Base-by-base conservation (phyloP, 208 protist genomes). In the Acanthamoeba royreba region DNA sequence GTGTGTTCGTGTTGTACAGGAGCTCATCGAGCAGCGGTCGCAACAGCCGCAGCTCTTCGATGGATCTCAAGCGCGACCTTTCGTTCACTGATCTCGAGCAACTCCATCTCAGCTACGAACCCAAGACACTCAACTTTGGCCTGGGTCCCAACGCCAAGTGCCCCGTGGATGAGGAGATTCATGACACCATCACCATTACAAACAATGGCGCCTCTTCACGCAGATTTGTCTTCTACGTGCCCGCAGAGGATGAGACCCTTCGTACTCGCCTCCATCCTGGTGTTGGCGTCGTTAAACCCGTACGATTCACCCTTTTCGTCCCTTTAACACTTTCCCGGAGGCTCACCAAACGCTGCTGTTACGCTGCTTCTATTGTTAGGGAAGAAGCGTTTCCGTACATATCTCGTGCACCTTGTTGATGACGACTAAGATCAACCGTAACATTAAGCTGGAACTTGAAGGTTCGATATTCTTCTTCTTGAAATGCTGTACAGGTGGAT, bases 211-310 rank as follows among this genome's bases (percentile, higher is more conserved):
- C 58, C 13, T 35, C 85, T 22, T 69, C 85, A 4, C 85, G 85
- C 85, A 91, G 69, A 40, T 91, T 91, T 3, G 40, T 22, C 85
- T 91, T 91, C 85, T 91, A 46, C 85, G 85, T 91, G 2, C 85
- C 85, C n/a, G 49, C 85, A 4, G 85, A 91, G 38, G 55, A 91
- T 43, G 85, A 91, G 38, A 69, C 33, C 17, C 55, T 91, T 19
- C 49, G 55, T 40, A 52, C 35, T n/a, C 1, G 38, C 17, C 85
- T 91, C 11, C 85, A 91, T 17, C 85, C 85, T 19, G 85, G 85
- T 4, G 19, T 31, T 4, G 85, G 85, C 49, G 33, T 91, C 7
- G n/a, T 91, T 43, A 91, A 91, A 45, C 17, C 49, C 49, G 85
- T 91, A 63, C 46, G 2, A 25, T 13, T 85, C 19, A 85, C 19